A percentile compares a stretch with the other conserved stretches of the same genome.
Evolutionary conservation across 805 yeast species (phyloP).

Genomic region (Yarrowia sp.): DNA sequence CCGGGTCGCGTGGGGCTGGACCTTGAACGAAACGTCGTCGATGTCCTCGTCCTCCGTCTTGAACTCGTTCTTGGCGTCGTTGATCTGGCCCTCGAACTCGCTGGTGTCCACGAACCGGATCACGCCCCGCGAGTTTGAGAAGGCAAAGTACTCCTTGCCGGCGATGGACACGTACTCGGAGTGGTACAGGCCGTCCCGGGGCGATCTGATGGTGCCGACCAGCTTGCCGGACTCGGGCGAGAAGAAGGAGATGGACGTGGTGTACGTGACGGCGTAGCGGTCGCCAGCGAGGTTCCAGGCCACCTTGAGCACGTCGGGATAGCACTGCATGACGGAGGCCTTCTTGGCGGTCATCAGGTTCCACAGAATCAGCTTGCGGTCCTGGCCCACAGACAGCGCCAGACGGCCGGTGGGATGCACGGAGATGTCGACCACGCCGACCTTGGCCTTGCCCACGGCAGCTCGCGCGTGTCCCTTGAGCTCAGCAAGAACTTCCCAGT

Average conservation of each 20-base stretch:
- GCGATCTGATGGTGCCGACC: conserved; percentile 45
- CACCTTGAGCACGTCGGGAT: conserved; percentile 37
- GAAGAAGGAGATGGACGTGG: conserved; percentile 63
- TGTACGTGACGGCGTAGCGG: conserved; percentile 70
- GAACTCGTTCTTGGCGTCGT: conserved; percentile 32
- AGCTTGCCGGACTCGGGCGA: conserved; percentile 61
- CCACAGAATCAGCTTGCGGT: conserved; percentile 84
- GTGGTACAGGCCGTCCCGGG: conserved; percentile 63
- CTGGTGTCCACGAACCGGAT: conserved; percentile 50
- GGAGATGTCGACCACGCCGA: conserved; percentile 76
- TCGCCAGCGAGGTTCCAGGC: conserved; percentile 66
- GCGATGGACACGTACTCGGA: conserved; percentile 47
- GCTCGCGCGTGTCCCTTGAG: conserved; percentile 69
- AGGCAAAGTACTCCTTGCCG: conserved; percentile 55
- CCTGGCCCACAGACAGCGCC: conserved; percentile 86
- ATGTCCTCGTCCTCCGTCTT: conserved; percentile 36
- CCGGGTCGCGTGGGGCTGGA: conserved; percentile 81
- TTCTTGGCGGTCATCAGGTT: conserved; percentile 94
- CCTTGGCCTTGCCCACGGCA: conserved; percentile 40
- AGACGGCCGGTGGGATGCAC: conserved; percentile 89
- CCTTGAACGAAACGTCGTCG: conserved; percentile 43
- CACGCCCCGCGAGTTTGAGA: conserved; percentile 70
- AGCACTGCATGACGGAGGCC: conserved; percentile 71
- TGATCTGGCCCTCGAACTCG: conserved; percentile 40
- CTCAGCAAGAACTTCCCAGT: conserved; percentile 90